Base-by-base conservation (phyloP, 2,329 filamentous ascomycete species). In the Fusarium equiseti region DNA sequence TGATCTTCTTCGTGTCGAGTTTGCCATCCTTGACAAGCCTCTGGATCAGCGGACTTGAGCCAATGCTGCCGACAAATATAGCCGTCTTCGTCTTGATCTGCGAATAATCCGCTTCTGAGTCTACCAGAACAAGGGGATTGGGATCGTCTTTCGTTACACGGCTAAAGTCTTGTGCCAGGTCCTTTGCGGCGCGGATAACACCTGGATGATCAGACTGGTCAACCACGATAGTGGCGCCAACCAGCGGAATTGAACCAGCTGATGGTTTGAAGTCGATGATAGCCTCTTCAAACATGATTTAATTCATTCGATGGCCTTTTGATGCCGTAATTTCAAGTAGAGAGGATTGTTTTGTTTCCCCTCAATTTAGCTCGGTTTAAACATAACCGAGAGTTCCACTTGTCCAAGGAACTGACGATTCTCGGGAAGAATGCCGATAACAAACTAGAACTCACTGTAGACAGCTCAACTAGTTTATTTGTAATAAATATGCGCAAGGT, bases 121-220 rank as follows among this genome's bases (percentile, higher is more conserved):
- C 12, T 13, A 59, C 2, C 7, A 49, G 4, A 5, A 62, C 1
- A 9, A 72, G 2, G 0, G 56, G 53, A 20, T 15, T 65, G 1
- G 32, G 9, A 8, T 31, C 45, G 0, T 38, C 26, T 9, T 59
- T 66, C 1, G 68, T 72, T 9, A 69, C 56, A 3, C 56, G 53
- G 4, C 51, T 38, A 45, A 71, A 71, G 18, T 71, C 68, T 7
- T 56, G 16, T 2, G 68, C 42, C 40, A 71, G n/a, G 38, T 72
- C 65, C 15, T 5, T 26, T 43, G 64, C 59, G 20, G 68, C 68
- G 13, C 66, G 66, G 40, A 69, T 38, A 6, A 72, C 45, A 0
- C 68, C 68, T 13, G 49, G 40, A 16, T 53, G 32, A 18, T 72
- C 68, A 44, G 53, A 54, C n/a, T 69, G 22, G 46, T 59, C 60